Evolutionary conservation across 192 early-diverging fungal genomes (phyloP), one percentile per base, ranked within the genome.

Genomic region (Spinellus fusiger): DNA sequence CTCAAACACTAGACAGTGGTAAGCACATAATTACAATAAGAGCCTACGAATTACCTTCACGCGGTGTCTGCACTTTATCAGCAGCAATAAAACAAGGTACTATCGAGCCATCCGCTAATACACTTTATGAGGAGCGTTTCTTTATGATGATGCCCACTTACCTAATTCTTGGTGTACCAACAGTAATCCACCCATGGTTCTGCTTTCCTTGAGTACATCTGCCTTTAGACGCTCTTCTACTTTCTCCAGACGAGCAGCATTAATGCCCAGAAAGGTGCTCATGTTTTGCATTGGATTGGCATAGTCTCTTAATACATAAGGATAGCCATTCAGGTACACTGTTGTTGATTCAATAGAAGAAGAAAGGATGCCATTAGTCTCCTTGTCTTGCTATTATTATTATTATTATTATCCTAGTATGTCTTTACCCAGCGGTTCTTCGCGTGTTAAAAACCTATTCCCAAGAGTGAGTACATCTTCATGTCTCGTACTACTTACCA

Each of bases 141-240:
- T 26, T 28, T 13, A 52, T 25, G 13, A 37, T 28, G 27, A 31
- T 32, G 29, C 8, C 47, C 16, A 65, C 69, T 55, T 56, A 71
- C 69, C 51, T 13, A 71, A 34, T 56, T 86, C 85, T 49, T 86
- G 83, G 66, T 86, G 85, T 2, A 83, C 85, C 0, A 86, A 68
- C 10, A 86, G 55, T 22, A 86, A 59, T 1, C 82, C 82, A 35
- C 75, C 75, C 34, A 65, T 71, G 22, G 50, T 51, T 12, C 27
- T 26, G 10, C 70, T 54, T 68, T 86, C 85, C 10, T 70, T 68
- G 20, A 82, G 10, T 8, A 85, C 70, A 59, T 86, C 85, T 8
- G 74, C 78, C 55, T 82, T 84, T 27, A 86, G 64, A 40, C 85
- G 68, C 32, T 71, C 72, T 61, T 86, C 85, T 18, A 86, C 67